These are phyloP conservation scores for Kwoniella newhampshirensis DNA, from an alignment of 768 basidiomycete genomes.

Conservation along the genomic window DNA sequence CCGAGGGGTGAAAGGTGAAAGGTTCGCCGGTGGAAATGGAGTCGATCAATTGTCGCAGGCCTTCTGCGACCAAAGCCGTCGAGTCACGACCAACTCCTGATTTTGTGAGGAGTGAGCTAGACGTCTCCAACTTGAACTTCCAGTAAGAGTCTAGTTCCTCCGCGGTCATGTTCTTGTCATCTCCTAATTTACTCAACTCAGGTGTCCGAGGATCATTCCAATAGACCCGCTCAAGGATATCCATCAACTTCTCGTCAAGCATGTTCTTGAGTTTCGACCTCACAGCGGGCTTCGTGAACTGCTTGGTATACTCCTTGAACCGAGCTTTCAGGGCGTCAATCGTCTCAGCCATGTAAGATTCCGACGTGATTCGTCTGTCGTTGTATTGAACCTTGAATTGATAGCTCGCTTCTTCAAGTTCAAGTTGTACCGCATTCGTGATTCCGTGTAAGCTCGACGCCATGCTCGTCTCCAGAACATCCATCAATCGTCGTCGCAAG, in stretches of 20 bases:
- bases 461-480: slow-evolving; percentile 97
- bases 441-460: slow-evolving; percentile 91
- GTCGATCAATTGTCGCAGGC: slow-evolving; percentile 82
- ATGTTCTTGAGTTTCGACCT: slow-evolving; percentile 83
- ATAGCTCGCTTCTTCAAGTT: slow-evolving; percentile 93
- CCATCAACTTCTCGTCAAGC: slow-evolving; percentile 96
- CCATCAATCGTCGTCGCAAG: slow-evolving; percentile 85
- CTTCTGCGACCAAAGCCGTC: slow-evolving; percentile 91
- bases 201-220: slow-evolving; percentile 86
- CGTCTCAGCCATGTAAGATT: slow-evolving; percentile 96
- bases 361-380: slow-evolving; percentile 87
- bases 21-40: slow-evolving; percentile 85
- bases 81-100: slow-evolving; percentile 92
- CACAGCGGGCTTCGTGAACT: slow-evolving; percentile 86
- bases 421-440: slow-evolving; percentile 93
- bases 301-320: slow-evolving; percentile 78
- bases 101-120: slow-evolving; percentile 88
- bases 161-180: slow-evolving; percentile 65
- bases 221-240: slow-evolving; percentile 93
- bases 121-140: slow-evolving; percentile 94
- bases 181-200: slow-evolving; percentile 70
- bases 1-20: slow-evolving; percentile 83
- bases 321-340: slow-evolving; percentile 83
- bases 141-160: slow-evolving; percentile 86
- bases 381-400: slow-evolving; percentile 94